A percentile compares a stretch with the other conserved stretches of the same genome.
phyloP scores from a whole-genome alignment of 2,329 filamentous ascomycete species.

The Pseudohalonectria lignicola region DNA sequence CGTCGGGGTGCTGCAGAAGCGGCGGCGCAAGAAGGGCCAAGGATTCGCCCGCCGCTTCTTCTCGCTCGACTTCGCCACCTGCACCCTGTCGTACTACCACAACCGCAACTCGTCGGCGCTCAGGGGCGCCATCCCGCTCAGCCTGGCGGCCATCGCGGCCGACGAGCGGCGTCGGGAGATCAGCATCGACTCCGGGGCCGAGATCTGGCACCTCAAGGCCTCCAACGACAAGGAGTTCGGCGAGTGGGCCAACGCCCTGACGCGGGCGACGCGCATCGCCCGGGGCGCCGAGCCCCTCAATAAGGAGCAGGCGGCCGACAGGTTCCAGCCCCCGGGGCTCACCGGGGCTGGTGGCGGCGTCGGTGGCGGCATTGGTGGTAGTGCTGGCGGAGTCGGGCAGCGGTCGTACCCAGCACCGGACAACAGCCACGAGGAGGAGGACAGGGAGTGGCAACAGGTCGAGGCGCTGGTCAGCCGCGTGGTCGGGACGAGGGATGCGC shows the following conservation, averaged over 20 bases:
- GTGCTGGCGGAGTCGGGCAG: background rate
- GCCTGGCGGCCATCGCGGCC: conserved; percentile 79
- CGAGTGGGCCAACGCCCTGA: conserved; percentile 77
- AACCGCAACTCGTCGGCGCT: conserved; percentile 88
- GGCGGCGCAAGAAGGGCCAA: conserved; percentile 85
- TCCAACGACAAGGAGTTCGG: conserved; percentile 75
- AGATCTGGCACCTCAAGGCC: conserved; percentile 90
- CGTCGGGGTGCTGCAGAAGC: conserved; percentile 78
- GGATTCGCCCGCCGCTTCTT: conserved; percentile 91
- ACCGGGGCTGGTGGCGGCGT: background rate
- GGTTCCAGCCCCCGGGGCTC: background rate
- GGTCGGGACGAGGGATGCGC: conserved; percentile 77
- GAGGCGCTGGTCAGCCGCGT: conserved; percentile 79
- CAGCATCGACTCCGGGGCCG: conserved; percentile 90
- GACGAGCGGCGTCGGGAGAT: conserved; percentile 86
- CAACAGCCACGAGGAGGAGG: conserved; percentile 42
- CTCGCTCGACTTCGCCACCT: conserved; percentile 88
- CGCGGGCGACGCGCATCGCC: conserved; percentile 63
- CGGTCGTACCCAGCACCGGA: conserved; percentile 13
- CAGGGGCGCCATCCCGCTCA: conserved; percentile 83
- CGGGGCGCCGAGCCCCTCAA: conserved; percentile 33
- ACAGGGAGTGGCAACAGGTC: conserved; percentile 77
- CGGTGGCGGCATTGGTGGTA: background rate
- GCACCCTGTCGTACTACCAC: conserved; percentile 92
- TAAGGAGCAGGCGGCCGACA: background rate